Evolutionary conservation across 2,329 filamentous ascomycete species (phyloP).

Genomic region (Xylaria sp.): DNA sequence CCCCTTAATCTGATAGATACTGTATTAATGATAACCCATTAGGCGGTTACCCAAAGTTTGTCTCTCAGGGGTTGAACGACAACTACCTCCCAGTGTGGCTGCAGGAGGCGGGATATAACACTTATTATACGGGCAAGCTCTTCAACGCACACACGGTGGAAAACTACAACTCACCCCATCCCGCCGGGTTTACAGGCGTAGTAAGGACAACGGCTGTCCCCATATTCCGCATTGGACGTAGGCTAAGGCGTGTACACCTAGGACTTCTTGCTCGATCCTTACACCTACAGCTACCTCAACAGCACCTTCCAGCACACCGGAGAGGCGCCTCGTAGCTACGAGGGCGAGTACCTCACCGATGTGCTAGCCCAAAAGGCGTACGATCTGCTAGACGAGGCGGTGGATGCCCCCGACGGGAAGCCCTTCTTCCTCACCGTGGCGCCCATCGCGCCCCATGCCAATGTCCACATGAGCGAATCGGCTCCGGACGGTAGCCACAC

Average conservation of each 20-base stretch:
- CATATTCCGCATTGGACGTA: not conserved
- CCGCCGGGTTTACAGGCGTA: conserved; percentile 26
- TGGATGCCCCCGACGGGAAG: conserved; percentile 42
- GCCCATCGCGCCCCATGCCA: conserved; percentile 67
- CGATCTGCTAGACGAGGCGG: conserved; percentile 62
- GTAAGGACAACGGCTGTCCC: conserved; percentile 6
- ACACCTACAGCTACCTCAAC: conserved; percentile 27
- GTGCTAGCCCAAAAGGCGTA: conserved; percentile 59
- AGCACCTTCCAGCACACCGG: conserved; percentile 7
- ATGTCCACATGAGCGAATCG: conserved; percentile 39
- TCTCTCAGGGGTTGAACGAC: conserved; percentile 48
- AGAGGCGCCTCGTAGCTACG: conserved; percentile 1
- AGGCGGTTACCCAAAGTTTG: conserved; percentile 58
- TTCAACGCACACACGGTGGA: conserved; percentile 53
- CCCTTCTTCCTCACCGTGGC: conserved; percentile 69
- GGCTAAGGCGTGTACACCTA: conserved; percentile 3
- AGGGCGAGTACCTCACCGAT: conserved; percentile 45
- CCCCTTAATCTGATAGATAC: not conserved
- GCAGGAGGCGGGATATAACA: conserved; percentile 58
- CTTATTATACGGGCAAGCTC: conserved; percentile 61
- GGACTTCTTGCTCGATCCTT: conserved; percentile 63
- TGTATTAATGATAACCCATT: not conserved
- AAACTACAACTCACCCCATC: conserved; percentile 49
- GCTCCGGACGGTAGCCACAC: not conserved
- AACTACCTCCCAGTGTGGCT: conserved; percentile 61